Evolutionary conservation across 108 stramenopile species (phyloP), one percentile per base, ranked within the genome.

Genomic region (Conticribra weissflogii): DNA sequence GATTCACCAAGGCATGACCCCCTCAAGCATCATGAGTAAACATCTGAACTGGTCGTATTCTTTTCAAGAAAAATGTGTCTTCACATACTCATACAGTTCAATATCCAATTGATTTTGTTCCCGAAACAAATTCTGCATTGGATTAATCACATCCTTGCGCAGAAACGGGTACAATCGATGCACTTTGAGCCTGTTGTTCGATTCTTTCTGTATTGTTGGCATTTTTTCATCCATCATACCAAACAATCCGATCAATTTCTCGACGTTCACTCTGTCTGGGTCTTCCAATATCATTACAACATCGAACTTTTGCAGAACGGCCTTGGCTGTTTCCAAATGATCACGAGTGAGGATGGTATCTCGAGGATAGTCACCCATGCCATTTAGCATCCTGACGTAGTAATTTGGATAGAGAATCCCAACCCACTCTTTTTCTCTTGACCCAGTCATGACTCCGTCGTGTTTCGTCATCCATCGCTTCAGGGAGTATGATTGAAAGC

Each of bases 381-480:
- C 50, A 22, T 51, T 51, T 16, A 51, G 50, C 50, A 51, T 51
- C 4, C 50, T 8, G 18, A 51, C 22, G 15, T 51, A 51, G 22
- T 51, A 51, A 51, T 51, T 51, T 51, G 50, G 50, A 21, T 18
- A 18, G 19, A 51, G 50, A 51, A 51, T 51, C 5, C 50, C 50
- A n/a, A 18, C 50, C 50, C 50, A 51, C 15, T 41, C 36, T 41
- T 41, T 12, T 12, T 9, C 8, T 41, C 36, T 41, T 12, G 5
- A 9, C 8, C 36, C 12, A 5, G 8, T 12, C 36, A 41, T 41
- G 5, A 41, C 36, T 41, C 36, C 36, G 5, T 5, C 12, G 12
- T 41, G 12, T 9, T 41, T 41, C 12, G 12, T 9, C 36, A 41
- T 41, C 36, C 36, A 41, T 12, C 36, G 5, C 12, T 41, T 12